A percentile compares a stretch with the other conserved stretches of the same genome.
Evolutionary conservation across 1,139 yeast species (phyloP).

Genomic region (Zygotorulaspora mrakii): DNA sequence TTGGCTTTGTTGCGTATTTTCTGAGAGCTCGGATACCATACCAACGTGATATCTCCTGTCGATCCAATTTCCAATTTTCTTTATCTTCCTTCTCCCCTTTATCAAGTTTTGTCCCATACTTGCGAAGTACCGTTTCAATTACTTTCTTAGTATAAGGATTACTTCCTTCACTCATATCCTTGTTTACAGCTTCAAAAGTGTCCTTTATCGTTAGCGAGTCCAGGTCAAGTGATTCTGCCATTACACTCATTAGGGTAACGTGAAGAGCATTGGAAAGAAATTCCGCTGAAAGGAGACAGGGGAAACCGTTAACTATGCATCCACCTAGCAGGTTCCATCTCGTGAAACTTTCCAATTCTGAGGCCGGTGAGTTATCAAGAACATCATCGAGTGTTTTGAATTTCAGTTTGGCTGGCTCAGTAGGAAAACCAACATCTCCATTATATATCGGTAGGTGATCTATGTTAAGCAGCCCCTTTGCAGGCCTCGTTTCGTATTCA

Average conservation of each 20-base stretch:
- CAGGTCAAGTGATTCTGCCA: conserved; percentile 43
- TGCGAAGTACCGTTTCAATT: conserved; percentile 46
- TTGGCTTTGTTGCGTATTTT: conserved; percentile 34
- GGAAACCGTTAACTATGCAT: conserved; percentile 44
- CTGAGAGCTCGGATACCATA: conserved; percentile 55
- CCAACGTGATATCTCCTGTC: conserved; percentile 49
- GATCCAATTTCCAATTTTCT: conserved; percentile 40
- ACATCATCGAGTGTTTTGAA: conserved; percentile 41
- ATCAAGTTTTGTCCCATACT: conserved; percentile 39
- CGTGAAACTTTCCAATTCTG: conserved; percentile 49
- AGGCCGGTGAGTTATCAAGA: conserved; percentile 50
- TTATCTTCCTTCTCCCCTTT: conserved; percentile 11
- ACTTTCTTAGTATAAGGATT: conserved; percentile 38
- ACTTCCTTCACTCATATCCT: conserved; percentile 29
- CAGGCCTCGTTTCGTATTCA: conserved; percentile 49
- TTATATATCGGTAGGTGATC: conserved; percentile 48
- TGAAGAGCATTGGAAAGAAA: conserved; percentile 41
- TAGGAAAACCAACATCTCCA: conserved; percentile 35
- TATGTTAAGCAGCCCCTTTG: conserved; percentile 46
- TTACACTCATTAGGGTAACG: conserved; percentile 48
- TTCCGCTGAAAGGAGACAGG: conserved; percentile 40
- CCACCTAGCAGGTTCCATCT: conserved; percentile 60
- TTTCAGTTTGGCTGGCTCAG: conserved; percentile 8
- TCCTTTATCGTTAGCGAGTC: conserved; percentile 35
- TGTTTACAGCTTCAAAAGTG: conserved; percentile 28